Evolutionary conservation across 306 rosid species (phyloP).

Genomic region (Sicyos edulis): DNA sequence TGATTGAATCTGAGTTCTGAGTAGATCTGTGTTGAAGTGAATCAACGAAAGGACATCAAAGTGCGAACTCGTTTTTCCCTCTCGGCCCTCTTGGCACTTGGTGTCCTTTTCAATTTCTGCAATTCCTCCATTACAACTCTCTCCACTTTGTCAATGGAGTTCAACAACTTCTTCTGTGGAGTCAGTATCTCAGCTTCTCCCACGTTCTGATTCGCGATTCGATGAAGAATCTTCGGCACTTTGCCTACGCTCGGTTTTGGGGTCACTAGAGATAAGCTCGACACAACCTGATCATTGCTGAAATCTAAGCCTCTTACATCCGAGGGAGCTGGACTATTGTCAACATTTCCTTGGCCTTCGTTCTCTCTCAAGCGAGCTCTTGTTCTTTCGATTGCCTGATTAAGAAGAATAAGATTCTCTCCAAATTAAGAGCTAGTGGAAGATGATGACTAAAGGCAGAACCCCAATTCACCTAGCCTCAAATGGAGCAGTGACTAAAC

Average conservation of each 20-base stretch:
- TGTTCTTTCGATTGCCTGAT: slow-evolving; percentile 74
- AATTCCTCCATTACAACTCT: slow-evolving; percentile 59
- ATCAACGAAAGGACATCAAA: slow-evolving; percentile 82
- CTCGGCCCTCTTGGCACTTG: slow-evolving; percentile 64
- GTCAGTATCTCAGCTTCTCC: slow-evolving; percentile 44
- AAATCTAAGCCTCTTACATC: slow-evolving; percentile 26
- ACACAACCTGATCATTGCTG: slow-evolving; percentile 29
- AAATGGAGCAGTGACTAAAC: background rate
- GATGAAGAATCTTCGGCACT: slow-evolving; percentile 40
- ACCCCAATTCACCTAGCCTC: background rate
- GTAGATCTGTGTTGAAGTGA: background rate
- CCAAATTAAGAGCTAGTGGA: background rate
- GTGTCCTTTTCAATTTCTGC: slow-evolving; percentile 56
- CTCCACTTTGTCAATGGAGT: slow-evolving; percentile 62
- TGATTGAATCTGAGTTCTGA: slow-evolving; percentile 3
- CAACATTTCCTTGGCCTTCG: slow-evolving; percentile 39
- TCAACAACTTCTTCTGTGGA: slow-evolving; percentile 70
- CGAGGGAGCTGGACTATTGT: slow-evolving; percentile 16
- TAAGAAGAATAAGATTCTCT: background rate
- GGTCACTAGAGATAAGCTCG: slow-evolving; percentile 26
- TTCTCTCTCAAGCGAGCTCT: slow-evolving; percentile 42
- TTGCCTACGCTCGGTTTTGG: slow-evolving; percentile 30
- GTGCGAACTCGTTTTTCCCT: slow-evolving; percentile 56
- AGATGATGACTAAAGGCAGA: background rate
- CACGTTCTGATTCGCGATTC: slow-evolving; percentile 29